Base-by-base conservation (phyloP, 2,329 filamentous ascomycete genomes). In the Setomelanomma holmii region DNA sequence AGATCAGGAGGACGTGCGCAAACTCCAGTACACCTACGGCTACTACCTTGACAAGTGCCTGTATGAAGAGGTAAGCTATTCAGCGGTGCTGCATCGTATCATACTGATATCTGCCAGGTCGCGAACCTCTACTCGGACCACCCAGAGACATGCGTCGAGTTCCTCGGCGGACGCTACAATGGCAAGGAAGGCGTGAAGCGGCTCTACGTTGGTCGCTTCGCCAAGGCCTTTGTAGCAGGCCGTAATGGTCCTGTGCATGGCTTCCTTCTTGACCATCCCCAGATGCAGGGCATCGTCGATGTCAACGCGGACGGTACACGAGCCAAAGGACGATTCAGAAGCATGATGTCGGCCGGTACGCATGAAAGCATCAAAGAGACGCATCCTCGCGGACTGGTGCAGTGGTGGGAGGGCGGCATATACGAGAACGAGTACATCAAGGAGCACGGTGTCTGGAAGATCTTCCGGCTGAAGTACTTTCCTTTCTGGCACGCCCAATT, bases 381-480 rank as follows among this genome's bases (percentile, higher is more conserved):
- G 7, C 80, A 84, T 58, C 81, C 82, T 5, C 77, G 80, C 10
- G 82, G 82, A 2, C 76, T 81, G 41, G 75, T 78, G 10, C 82
- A 84, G 64, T 85, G 82, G 82, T 84, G 81, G 79, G 82, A 85
- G 66, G 82, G 82, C 38, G 82, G 82, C 3, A 67, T 84, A 30
- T 85, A 85, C 67, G 82, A 84, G 69, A 85, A 84, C 61, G 82
- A 84, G 64, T 85, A 84, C 66, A 79, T 84, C 70, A 83, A 83
- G 68, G 81, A 84, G 60, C 67, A 79, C 53, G 81, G 80, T 4
- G 71, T 77, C 4, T 85, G 82, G 82, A 82, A 82, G 68, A 76
- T 84, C 20, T 80, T 81, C 67, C 74, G 79, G 27, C 77, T 83
- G 55, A 78, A 80, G 36, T 84, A 84, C 66, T 84, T 84, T 60